These are phyloP conservation scores for Leucocoprinus sp. DNA, from an alignment of 768 basidiomycete genomes.

Conservation along the genomic window DNA sequence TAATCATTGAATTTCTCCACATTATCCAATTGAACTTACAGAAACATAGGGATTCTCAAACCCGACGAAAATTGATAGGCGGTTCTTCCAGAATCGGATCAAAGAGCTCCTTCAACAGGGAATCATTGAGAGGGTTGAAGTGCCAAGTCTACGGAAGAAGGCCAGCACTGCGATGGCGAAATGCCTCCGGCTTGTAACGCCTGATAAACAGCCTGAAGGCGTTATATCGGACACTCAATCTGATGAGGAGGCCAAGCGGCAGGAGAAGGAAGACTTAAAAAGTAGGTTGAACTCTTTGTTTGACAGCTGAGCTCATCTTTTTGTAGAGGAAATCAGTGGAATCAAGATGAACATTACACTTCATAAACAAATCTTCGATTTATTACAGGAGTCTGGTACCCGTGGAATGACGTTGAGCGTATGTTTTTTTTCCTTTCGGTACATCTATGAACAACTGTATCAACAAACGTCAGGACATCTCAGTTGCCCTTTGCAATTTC, in stretches of 20 bases:
- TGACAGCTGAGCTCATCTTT: background rate
- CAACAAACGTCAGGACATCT: conserved; percentile 67
- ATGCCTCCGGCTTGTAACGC: conserved; percentile 57
- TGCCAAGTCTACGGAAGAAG: conserved; percentile 49
- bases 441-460: background rate
- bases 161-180: conserved; percentile 41
- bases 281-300: conserved; percentile 18
- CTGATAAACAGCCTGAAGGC: conserved; percentile 31
- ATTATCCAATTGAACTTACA: background rate
- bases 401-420: conserved; percentile 71
- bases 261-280: conserved; percentile 26
- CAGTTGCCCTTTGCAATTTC: conserved; percentile 53
- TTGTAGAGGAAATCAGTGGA: conserved; percentile 22
- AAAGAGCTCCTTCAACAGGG: conserved; percentile 67
- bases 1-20: conserved; percentile 1
- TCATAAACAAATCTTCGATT: conserved; percentile 71
- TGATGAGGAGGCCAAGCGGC: conserved; percentile 23
- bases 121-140: conserved; percentile 64
- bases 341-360: conserved; percentile 58
- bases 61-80: conserved; percentile 70
- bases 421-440: conserved; percentile 12
- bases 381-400: conserved; percentile 60
- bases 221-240: conserved; percentile 33
- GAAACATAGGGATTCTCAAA: conserved; percentile 58
- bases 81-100: conserved; percentile 72